phyloP scores from a whole-genome alignment of 2,329 filamentous ascomycete species.

The Akanthomyces muscarius region DNA sequence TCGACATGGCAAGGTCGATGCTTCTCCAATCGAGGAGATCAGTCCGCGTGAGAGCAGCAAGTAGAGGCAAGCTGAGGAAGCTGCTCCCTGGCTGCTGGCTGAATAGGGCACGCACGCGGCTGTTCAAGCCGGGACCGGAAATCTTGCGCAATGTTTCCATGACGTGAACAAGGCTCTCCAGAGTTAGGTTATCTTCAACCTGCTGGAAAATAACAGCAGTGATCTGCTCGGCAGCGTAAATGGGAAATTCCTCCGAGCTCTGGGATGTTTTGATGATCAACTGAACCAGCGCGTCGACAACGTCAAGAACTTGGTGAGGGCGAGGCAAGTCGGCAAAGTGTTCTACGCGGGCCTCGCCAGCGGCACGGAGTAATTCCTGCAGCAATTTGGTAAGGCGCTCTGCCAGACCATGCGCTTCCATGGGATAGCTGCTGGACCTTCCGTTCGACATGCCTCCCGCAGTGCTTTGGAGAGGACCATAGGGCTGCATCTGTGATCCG shows the following conservation, averaged over 20 bases:
- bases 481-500: constrained; percentile 50
- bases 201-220: constrained; percentile 52
- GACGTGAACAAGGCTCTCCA: constrained; percentile 60
- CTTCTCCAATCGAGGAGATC: constrained; percentile 60
- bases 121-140: constrained; percentile 49
- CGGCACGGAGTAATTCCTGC: constrained; percentile 52
- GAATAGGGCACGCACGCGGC: constrained; percentile 53
- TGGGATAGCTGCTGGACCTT: constrained; percentile 43
- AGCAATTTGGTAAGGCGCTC: constrained; percentile 57
- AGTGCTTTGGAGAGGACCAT: constrained; percentile 48
- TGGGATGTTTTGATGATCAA: constrained; percentile 61
- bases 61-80: constrained; percentile 55
- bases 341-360: constrained; percentile 51
- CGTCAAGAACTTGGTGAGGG: constrained; percentile 56
- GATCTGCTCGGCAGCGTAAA: constrained; percentile 58
- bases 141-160: constrained; percentile 59
- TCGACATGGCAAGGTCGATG: constrained; percentile 69
- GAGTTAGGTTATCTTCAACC: constrained; percentile 51
- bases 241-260: constrained; percentile 55
- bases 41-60: constrained; percentile 54
- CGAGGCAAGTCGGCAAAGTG: constrained; percentile 58
- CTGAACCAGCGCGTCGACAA: constrained; percentile 58
- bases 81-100: constrained; percentile 52
- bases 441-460: constrained; percentile 43
- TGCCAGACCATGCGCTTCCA: constrained; percentile 50